Evolutionary conservation across 768 basidiomycete genomes (phyloP).

Genomic region (Naganishia onofrii): DNA sequence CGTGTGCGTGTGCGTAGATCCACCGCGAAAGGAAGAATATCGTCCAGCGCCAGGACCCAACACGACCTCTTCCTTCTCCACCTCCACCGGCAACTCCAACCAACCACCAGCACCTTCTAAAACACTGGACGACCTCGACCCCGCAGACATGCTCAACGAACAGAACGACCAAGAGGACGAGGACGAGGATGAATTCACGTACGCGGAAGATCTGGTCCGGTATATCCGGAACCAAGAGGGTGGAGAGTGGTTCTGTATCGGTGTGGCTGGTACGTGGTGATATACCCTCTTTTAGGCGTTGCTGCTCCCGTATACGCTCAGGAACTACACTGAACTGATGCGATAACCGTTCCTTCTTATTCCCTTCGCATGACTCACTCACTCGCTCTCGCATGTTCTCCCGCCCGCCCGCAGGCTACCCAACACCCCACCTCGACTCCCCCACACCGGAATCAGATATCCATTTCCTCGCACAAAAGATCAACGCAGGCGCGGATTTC

Average conservation of each 20-base stretch:
- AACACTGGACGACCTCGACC: slow-evolving; percentile 9
- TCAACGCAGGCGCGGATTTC: slow-evolving; percentile 92
- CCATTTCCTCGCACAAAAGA: slow-evolving; percentile 73
- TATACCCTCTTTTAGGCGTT: too few species aligned
- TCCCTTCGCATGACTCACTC: too few species aligned
- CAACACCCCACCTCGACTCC: slow-evolving; percentile 55
- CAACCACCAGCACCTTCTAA: background rate
- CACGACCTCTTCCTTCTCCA: background rate
- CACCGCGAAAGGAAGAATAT: slow-evolving; percentile 87
- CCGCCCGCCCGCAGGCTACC: slow-evolving; percentile 64
- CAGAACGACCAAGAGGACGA: slow-evolving; percentile 10
- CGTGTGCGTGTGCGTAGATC: slow-evolving; percentile 66
- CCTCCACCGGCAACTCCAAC: too few species aligned
- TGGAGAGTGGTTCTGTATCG: slow-evolving; percentile 72
- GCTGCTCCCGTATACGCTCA: too few species aligned
- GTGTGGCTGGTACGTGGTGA: slow-evolving; percentile 81
- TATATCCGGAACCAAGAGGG: slow-evolving; percentile 83
- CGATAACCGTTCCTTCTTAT: too few species aligned
- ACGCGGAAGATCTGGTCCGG: slow-evolving; percentile 82
- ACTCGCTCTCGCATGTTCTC: too few species aligned
- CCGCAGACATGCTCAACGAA: slow-evolving; percentile 13
- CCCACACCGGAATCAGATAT: slow-evolving; percentile 57
- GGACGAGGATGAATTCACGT: slow-evolving; percentile 61
- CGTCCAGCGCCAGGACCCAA: slow-evolving; percentile 77
- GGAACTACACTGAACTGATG: too few species aligned